A percentile compares a stretch with the other conserved stretches of the same genome.
Evolutionary conservation across 768 basidiomycete species (phyloP).

Genomic region (Leccinum truebloodii): DNA sequence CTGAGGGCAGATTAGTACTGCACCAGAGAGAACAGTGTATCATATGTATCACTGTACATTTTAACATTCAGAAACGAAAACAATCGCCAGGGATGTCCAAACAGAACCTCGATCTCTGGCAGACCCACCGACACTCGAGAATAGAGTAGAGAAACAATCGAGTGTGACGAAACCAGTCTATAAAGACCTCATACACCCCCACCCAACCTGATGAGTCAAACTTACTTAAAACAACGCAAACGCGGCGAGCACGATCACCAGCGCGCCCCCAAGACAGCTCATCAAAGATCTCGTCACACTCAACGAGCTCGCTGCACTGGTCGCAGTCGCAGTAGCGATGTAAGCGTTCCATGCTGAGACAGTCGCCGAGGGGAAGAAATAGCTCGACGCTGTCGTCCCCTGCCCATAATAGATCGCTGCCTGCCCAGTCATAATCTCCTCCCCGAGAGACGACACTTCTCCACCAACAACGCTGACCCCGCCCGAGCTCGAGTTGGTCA

Average conservation of each 20-base stretch:
- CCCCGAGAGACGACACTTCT: conserved; percentile 45
- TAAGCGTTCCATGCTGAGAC: conserved; percentile 58
- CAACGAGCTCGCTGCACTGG: conserved; percentile 1
- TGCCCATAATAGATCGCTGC: conserved; percentile 57
- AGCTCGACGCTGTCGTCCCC: conserved; percentile 48
- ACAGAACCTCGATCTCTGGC: too few species aligned
- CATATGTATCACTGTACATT: too few species aligned
- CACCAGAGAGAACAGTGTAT: too few species aligned
- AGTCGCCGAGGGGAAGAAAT: conserved; percentile 55
- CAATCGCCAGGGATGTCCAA: too few species aligned
- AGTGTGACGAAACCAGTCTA: too few species aligned
- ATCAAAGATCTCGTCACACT: background rate
- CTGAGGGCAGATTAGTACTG: too few species aligned
- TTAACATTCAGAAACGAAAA: too few species aligned
- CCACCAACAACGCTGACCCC: conserved; percentile 45
- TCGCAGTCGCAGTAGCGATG: conserved; percentile 28
- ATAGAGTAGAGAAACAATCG: too few species aligned
- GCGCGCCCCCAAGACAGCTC: background rate
- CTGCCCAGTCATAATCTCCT: conserved; percentile 51
- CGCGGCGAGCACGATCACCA: background rate
- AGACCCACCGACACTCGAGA: too few species aligned
- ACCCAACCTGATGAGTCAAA: too few species aligned
- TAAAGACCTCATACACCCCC: too few species aligned
- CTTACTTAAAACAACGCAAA: background rate
- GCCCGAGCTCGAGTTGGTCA: conserved; percentile 28